Base-by-base conservation (phyloP, 352 stramenopile species). In the Globisporangium cylindrosporum region DNA sequence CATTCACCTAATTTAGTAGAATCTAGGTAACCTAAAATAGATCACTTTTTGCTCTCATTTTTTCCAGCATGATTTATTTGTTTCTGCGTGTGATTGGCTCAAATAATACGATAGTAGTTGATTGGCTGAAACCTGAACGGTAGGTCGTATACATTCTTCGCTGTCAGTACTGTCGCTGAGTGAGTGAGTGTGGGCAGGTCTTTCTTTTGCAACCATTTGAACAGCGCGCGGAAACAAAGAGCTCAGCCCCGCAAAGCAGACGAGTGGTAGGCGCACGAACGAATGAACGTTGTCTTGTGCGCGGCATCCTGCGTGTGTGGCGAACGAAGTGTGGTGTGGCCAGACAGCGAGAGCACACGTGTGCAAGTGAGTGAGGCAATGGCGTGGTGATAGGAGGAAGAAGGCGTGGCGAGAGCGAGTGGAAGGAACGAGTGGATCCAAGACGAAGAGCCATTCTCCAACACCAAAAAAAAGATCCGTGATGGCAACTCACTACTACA, bases 91-190 rank as follows among this genome's bases (percentile, higher is more conserved):
- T 15, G 4, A 59, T 59, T 59, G 54, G 54, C 25, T 14, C 7
- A 43, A 59, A 59, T 58, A 1, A 20, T 10, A 36, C 2, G 15
- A 10, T 12, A 22, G 18, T 0, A 8, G 43, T 43, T 43, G 41
- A 65, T 65, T 65, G 59, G 59, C 43, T 65, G 18, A 65, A 65
- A 65, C 20, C 22, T 22, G 32, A 29, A 27, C 3, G 3, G 15
- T 10, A 10, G 27, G 8, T 4, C 55, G 15, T 60, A 46, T 65
- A 27, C 0, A 29, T 54, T 0, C 57, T 56, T 25, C 59, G 38
- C 27, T 9, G 5, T 0, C 18, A 60, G 29, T 60, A 60, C 51
- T 12, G 9, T 15, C 3, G 3, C 24, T 57, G 22, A 41, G 5
- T 10, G 14, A 25, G 22, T 59, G 27, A 36, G 53, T 25, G 53